These are phyloP conservation scores for Leishmania lainsoni DNA, from an alignment of 208 protist species.

Conservation along the genomic window DNA sequence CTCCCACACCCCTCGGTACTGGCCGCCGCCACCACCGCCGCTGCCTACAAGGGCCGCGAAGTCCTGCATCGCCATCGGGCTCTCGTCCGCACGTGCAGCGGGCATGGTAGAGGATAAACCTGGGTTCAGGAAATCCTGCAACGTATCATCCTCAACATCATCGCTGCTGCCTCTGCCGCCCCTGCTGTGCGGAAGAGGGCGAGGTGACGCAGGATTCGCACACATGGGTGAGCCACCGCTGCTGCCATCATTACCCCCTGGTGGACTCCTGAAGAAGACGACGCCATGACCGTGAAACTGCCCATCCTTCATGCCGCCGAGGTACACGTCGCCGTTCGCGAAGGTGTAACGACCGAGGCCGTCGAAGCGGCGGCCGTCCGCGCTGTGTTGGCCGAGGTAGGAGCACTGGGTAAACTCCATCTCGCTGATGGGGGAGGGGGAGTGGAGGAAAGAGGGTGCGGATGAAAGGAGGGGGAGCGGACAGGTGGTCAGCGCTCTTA, in stretches of 20 bases:
- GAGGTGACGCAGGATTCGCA: not conserved
- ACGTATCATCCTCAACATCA: not conserved
- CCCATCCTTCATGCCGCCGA: constrained; percentile 80
- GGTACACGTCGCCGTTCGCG: constrained; percentile 83
- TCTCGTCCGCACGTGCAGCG: not conserved
- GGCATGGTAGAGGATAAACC: not conserved
- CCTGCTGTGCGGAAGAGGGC: not conserved
- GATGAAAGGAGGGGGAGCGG: not conserved
- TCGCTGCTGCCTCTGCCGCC: not conserved
- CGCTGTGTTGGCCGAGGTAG: constrained; percentile 65
- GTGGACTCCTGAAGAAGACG: constrained; percentile 60
- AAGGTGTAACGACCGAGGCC: constrained; percentile 81
- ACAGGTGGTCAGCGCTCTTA: not conserved
- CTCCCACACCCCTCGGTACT: constrained; percentile 86
- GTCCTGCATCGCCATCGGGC: not conserved
- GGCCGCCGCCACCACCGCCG: constrained; percentile 49
- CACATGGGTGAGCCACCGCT: not conserved
- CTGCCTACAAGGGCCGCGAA: not conserved
- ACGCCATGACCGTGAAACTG: constrained; percentile 83
- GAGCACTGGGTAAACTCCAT: constrained; percentile 61
- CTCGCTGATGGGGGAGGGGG: not conserved
- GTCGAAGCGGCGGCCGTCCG: constrained; percentile 72
- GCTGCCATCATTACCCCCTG: not conserved
- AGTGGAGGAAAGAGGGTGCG: not conserved
- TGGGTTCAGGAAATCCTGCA: constrained; percentile 24